These are phyloP conservation scores for Kalanchoe fedtschenkoi DNA, from an alignment of 164 flowering plant species.

Conservation along the genomic window DNA sequence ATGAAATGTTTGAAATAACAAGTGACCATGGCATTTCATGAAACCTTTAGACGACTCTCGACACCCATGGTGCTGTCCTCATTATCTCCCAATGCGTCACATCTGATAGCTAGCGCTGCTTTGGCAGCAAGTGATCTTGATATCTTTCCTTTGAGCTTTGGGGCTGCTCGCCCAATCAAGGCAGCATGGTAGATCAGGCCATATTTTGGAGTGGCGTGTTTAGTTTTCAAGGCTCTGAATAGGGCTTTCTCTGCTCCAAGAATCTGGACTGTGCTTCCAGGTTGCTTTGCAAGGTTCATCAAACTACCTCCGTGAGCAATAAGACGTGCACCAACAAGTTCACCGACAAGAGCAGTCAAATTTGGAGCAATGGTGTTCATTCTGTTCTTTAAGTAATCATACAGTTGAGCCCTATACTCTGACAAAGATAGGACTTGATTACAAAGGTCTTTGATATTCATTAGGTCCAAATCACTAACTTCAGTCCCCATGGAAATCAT, in stretches of 20 bases:
- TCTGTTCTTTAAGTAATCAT: constrained; percentile 71
- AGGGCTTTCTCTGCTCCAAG: constrained; percentile 97
- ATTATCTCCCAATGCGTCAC: constrained; percentile 85
- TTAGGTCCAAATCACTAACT: constrained; percentile 80
- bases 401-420: constrained; percentile 82
- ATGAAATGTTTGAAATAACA: neutral
- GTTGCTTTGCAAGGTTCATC: constrained; percentile 87
- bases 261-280: constrained; percentile 88
- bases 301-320: constrained; percentile 95
- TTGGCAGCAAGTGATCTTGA: constrained; percentile 91
- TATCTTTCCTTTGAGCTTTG: constrained; percentile 83
- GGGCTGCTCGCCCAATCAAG: constrained; percentile 86
- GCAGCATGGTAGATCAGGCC: constrained; percentile 96
- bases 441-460: constrained; percentile 72
- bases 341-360: constrained; percentile 84
- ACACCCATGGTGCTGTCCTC: constrained; percentile 74
- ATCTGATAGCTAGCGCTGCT: constrained; percentile 73
- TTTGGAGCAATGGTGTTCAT: constrained; percentile 93
- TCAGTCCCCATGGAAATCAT: constrained; percentile 93
- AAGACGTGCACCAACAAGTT: constrained; percentile 91
- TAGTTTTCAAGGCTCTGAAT: constrained; percentile 89
- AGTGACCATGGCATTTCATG: neutral
- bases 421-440: constrained; percentile 74
- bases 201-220: constrained; percentile 89
- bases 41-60: constrained; percentile 73